Evolutionary conservation across 177 flowering plant species (phyloP), one percentile per base, ranked within the genome.

Genomic region (Vitis hybrid): DNA sequence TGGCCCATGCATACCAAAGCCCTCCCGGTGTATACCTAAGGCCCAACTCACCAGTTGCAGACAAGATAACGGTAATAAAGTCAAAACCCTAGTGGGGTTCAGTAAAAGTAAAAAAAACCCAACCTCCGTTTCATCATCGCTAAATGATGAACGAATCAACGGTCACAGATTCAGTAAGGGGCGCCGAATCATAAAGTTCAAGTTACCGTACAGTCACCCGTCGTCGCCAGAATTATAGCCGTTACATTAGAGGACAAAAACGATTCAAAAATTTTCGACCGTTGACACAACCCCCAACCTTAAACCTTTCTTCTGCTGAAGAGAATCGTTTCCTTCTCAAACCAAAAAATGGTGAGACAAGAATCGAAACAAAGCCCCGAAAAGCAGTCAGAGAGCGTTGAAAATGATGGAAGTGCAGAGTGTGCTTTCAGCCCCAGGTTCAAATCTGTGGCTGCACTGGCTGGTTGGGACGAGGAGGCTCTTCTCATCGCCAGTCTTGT

Each of bases 401-500:
- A 69, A 65, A 57, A 71, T 64, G 78, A 63, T n/a, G 74, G 69
- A 67, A 72, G 48, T 67, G 18, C 13, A 16, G 84, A 82, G 12
- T 67, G n/a, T 49, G 20, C 89, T 22, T 76, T 94, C 74, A 92
- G 92, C 62, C 97, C 97, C 12, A 64, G 97, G 70, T 90, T 94
- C 82, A 81, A 85, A 72, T 88, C 97, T 6, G 86, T 84, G 64
- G 94, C 89, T 0, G 97, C 86, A 31, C 88, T 89, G 97, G 98
- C 97, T 10, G 97, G 97, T 55, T 91, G 97, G 98, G 98, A 93
- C 68, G 98, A 91, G 76, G 97, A 93, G 67, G 79, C 93, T 0
- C 82, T 93, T 57, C 55, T 90, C 13, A 62, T 87, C 11, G 93
- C 97, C 3, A 80, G 76, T 58, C 81, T 87, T n/a, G 78, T 89